Base-by-base conservation (phyloP, 2,329 filamentous ascomycete genomes). In the Aplosporella prunicola region DNA sequence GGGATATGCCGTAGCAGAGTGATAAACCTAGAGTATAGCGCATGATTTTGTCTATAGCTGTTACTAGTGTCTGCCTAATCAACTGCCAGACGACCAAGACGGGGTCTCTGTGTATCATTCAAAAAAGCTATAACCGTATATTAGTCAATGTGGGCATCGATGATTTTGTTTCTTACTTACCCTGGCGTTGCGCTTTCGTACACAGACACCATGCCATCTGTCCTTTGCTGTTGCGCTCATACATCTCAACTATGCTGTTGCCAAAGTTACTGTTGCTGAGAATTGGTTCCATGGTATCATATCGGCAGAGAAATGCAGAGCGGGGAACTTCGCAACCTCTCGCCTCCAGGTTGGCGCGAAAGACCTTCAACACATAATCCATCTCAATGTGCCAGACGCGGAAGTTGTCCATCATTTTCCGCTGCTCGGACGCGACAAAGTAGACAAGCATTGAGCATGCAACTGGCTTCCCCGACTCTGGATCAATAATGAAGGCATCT, bases 171-270 rank as follows among this genome's bases (percentile, higher is more conserved):
- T n/a, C n/a, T n/a, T n/a, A n/a, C n/a, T n/a, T n/a, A n/a, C n/a
- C n/a, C 7, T 16, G 14, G 16, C 18, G 26, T 23, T 23, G 34
- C n/a, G n/a, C n/a, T n/a, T n/a, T n/a, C n/a, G n/a, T n/a, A n/a
- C 34, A 30, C 9, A 36, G 7, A 9, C 34, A 36, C 23, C 30
- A 36, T 16, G 34, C 34, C 7, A 36, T 36, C 26, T 36, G 34
- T 2, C 34, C 34, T 24, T 28, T 30, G n/a, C 14, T 27, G n/a
- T 36, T 36, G 34, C 34, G 29, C 9, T 30, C 13, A 18, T 36
- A 36, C 34, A 36, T 36, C 10, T 36, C 25, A 10, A 14, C 24
- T 6, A 27, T 27, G 20, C 34, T 36, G 6, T 11, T 24, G 6
- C 34, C 34, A 6, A 36, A 15, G n/a, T n/a, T n/a, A n/a, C 6